Evolutionary conservation across 2,329 filamentous ascomycete species (phyloP), one percentile per base, ranked within the genome.

Genomic region (Xylaria arbuscula): DNA sequence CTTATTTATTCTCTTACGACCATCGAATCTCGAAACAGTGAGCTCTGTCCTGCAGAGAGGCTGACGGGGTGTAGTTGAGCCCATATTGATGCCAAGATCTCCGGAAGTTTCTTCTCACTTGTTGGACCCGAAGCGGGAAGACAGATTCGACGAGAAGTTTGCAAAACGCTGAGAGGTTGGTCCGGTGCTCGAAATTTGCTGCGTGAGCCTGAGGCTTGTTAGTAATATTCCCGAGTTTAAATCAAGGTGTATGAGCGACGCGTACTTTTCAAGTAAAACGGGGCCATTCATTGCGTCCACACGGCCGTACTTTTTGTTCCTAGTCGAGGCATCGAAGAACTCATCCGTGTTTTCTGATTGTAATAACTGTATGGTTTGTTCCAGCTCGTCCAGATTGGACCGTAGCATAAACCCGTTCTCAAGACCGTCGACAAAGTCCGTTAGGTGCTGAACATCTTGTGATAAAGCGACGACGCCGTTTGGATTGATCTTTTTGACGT

Each of bases 211-310:
- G 45, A 50, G 8, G 32, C 5, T 50, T 17, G 70, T 82, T 70
- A 82, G 74, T 61, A 32, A 36, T 32, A 47, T 19, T 32, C 24
- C 34, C 15, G 8, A 15, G 19, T 19, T 15, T 11, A 10, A 48
- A 8, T 10, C 70, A 53, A 54, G 42, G 28, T 34, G 34, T 32
- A 28, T 55, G 56, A 28, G 51, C 50, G 28, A 45, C 54, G 75
- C 85, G 72, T 86, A 93, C 92, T 99, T 99, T 82, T 98, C 95
- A n/a, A 99, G 81, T 70, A 99, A 79, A 48, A 93, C 85, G 0
- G 94, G 93, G 0, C 95, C 96, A 78, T 97, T 97, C 78, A 97
- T 85, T 61, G 93, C 92, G 81, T 98, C 93, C 40, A 99, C 97
- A 62, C 93, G 90, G 17, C 94, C 92, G 78, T 97, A 99, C 78